phyloP scores from a whole-genome alignment of 2,329 filamentous ascomycete genomes.

The Epichloe gansuensis region DNA sequence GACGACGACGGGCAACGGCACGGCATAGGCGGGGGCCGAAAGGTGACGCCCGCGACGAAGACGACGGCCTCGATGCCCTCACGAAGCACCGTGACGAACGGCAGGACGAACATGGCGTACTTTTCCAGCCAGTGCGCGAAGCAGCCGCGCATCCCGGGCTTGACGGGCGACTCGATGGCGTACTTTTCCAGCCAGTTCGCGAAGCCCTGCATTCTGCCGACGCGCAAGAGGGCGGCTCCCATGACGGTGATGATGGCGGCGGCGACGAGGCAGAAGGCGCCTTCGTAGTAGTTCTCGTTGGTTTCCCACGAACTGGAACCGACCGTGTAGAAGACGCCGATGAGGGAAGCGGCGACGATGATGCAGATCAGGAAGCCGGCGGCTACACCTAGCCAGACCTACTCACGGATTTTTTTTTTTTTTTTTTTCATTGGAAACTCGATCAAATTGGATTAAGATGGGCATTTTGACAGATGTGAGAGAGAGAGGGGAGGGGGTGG shows the following conservation, averaged over 20 bases:
- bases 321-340: slow-evolving; percentile 59
- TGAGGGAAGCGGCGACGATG: slow-evolving; percentile 52
- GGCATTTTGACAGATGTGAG: neutral
- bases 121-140: slow-evolving; percentile 58
- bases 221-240: slow-evolving; percentile 66
- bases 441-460: too few relatives aligned
- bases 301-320: slow-evolving; percentile 54
- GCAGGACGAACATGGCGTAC: slow-evolving; percentile 76
- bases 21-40: slow-evolving; percentile 61
- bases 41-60: slow-evolving; percentile 74
- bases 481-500: neutral
- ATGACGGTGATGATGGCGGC: slow-evolving; percentile 71
- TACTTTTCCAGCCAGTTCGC: too few relatives aligned
- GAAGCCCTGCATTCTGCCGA: slow-evolving; percentile 78
- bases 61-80: slow-evolving; percentile 81
- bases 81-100: slow-evolving; percentile 76
- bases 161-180: slow-evolving; percentile 41
- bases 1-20: slow-evolving; percentile 64
- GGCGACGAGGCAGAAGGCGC: slow-evolving; percentile 63
- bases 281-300: slow-evolving; percentile 71
- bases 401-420: neutral
- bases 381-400: slow-evolving; percentile 51
- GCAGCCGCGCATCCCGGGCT: slow-evolving; percentile 30
- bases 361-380: slow-evolving; percentile 53
- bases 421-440: too few relatives aligned